A percentile compares a stretch with the other conserved stretches of the same genome.
Evolutionary conservation across 2,329 filamentous ascomycete species (phyloP).

Genomic region (Pyrenochaeta sp.): DNA sequence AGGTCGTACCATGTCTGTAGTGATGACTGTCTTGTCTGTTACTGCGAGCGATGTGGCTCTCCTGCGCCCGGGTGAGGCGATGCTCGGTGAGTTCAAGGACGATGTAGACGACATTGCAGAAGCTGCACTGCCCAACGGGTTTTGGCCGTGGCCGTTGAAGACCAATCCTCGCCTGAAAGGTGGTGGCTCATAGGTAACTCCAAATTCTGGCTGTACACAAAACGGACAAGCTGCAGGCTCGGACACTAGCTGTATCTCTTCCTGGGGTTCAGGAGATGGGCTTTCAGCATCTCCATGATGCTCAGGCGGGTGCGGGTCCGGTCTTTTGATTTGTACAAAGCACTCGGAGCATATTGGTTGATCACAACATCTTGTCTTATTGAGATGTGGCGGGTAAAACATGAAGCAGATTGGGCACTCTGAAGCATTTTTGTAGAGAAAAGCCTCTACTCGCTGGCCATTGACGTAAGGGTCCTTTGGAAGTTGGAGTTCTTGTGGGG

Average conservation of each 20-base stretch:
- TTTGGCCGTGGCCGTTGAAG: constrained; percentile 66
- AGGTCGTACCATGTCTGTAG: constrained; percentile 89
- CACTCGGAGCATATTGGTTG: constrained; percentile 98
- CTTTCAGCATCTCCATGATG: constrained; percentile 63
- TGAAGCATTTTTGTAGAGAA: constrained; percentile 86
- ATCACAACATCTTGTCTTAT: constrained; percentile 93
- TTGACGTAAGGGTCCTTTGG: constrained; percentile 89
- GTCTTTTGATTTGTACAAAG: constrained; percentile 97
- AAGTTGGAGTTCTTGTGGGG: constrained; percentile 79
- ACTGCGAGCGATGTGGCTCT: constrained; percentile 79
- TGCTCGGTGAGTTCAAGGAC: constrained; percentile 71
- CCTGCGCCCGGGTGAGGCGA: constrained; percentile 58
- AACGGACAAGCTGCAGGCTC: constrained; percentile 94
- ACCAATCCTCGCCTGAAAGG: constrained; percentile 85
- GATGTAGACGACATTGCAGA: constrained; percentile 88
- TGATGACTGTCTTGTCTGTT: constrained; percentile 84
- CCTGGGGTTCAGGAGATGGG: constrained; percentile 55
- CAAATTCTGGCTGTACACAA: constrained; percentile 93
- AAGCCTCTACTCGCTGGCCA: constrained; percentile 91
- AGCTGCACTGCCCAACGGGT: constrained; percentile 61
- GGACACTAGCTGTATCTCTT: constrained; percentile 76
- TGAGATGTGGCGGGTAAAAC: constrained; percentile 93
- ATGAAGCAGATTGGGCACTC: constrained; percentile 98
- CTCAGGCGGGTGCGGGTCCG: constrained; percentile 89
- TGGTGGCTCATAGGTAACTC: constrained; percentile 91